phyloP scores from a whole-genome alignment of 805 yeast species.

The Maudiozyma barnettii region DNA sequence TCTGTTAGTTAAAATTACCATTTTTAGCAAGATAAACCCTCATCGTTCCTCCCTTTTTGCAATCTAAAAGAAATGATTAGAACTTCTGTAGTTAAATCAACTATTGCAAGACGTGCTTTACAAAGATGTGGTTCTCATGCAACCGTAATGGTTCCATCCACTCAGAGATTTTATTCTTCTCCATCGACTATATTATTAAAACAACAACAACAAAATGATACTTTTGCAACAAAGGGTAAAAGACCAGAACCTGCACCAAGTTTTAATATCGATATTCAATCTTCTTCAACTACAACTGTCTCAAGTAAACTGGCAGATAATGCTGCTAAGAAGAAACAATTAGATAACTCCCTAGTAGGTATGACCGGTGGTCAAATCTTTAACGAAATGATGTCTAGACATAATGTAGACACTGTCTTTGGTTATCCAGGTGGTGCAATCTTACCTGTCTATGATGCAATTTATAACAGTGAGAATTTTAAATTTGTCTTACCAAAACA shows the following conservation, averaged over 20 bases:
- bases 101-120: constrained; percentile 12
- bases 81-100: constrained; percentile 13
- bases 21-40: no score
- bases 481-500: constrained; percentile 89
- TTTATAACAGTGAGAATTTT: constrained; percentile 81
- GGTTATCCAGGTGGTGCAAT: constrained; percentile 99
- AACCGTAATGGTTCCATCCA: background rate
- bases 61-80: constrained; percentile 13
- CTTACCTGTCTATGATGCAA: constrained; percentile 95
- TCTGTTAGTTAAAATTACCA: no score
- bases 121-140: constrained; percentile 2
- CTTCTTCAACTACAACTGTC: background rate
- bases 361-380: constrained; percentile 97
- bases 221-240: constrained; percentile 1
- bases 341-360: constrained; percentile 88
- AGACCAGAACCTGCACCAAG: constrained; percentile 33
- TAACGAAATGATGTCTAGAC: constrained; percentile 97
- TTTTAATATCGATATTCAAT: constrained; percentile 21
- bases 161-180: constrained; percentile 17
- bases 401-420: constrained; percentile 88
- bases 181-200: constrained; percentile 29
- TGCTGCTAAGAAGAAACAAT: background rate
- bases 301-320: background rate
- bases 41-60: no score
- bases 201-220: background rate